Evolutionary conservation across 1,284 basidiomycete genomes (phyloP), one percentile per base, ranked within the genome.

Genomic region (Cutaneotrichosporon cutaneum): DNA sequence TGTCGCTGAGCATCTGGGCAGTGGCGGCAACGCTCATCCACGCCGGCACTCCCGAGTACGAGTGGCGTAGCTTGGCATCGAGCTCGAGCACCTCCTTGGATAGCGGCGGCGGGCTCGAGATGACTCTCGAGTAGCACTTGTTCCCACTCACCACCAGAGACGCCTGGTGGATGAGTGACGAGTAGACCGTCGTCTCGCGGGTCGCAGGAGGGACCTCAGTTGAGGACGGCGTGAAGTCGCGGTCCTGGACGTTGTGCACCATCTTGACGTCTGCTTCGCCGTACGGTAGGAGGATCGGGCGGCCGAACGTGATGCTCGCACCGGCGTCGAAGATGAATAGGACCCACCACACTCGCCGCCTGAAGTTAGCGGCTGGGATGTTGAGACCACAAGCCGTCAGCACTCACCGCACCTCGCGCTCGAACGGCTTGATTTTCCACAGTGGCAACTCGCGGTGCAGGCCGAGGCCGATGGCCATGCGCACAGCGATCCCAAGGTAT

Each of bases 401-500:
- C 2, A 61, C 63, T 26, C 22, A 65, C 48, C 70, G 47, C 5
- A 65, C 62, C 44, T 73, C 71, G 7, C 70, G 67, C 59, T 73
- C 70, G 26, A 72, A 73, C 9, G 67, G 65, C 27, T 60, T 62
- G 44, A 72, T 62, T 39, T 61, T 57, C 64, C 68, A 67, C 11
- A 63, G 26, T 2, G 69, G 65, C 21, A 68, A 61, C 54, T 73
- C 71, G 44, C 66, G 64, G 52, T 73, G 71, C 52, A 73, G 54
- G 1, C 71, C 71, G 8, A 72, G 65, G 16, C 68, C 69, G 32
- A 73, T 69, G 3, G 70, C 70, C 68, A 73, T 69, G n/a, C 71
- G 62, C 22, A 72, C 57, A 0, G 70, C 71, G 14, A 72, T 72
- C 16, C 70, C 69, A 27, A 72, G 65, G 54, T 69, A 71, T 1